Base-by-base conservation (phyloP, 1,284 basidiomycete genomes). In the Cerrena zonata region DNA sequence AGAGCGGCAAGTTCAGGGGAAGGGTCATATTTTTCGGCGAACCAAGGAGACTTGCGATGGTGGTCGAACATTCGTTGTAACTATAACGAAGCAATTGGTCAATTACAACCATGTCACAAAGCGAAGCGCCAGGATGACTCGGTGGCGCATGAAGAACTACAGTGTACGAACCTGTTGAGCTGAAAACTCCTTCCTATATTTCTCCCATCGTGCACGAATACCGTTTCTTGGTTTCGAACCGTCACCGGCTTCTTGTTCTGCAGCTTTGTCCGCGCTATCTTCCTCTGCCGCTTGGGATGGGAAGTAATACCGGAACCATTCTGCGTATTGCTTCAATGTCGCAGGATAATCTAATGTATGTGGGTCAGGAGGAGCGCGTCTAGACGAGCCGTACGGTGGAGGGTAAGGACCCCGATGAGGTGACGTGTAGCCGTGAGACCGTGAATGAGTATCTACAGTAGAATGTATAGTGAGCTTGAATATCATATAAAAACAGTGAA, bases 41-140 rank as follows among this genome's bases (percentile, higher is more conserved):
- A 96, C 94, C 94, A 97, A 7, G 89, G 86, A 19, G 89, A 90
- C 64, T 88, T 87, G 68, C 84, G 81, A 72, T 94, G 92, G 65
- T 91, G 88, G 42, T 94, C 85, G 77, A 91, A 94, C 76, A 95
- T 86, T 51, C 86, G 86, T 73, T 90, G 90, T 61, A 94, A 79
- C 89, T 91, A 77, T 15, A 34, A 34, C 7, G 7, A 34, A 15
- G 15, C 7, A 34, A 15, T 68, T 75, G 73, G 15, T 50, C 36
- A 65, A 67, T 60, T 59, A 62, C 61, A 55, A 59, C 61, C 47
- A 56, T 38, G 56, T 50, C 50, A 37, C 51, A 49, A 56, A 56
- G 49, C 50, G 54, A 50, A 49, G 53, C 52, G 54, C 41, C 42
- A 52, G 53, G 53, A 11, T 37, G 41, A 46, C 36, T n/a, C n/a